Percentiles rank a stretch among this genome's conserved stretches.
These are phyloP conservation scores for Penicillium desertorum DNA, from an alignment of 495 filamentous ascomycete genomes.

Conservation along the genomic window DNA sequence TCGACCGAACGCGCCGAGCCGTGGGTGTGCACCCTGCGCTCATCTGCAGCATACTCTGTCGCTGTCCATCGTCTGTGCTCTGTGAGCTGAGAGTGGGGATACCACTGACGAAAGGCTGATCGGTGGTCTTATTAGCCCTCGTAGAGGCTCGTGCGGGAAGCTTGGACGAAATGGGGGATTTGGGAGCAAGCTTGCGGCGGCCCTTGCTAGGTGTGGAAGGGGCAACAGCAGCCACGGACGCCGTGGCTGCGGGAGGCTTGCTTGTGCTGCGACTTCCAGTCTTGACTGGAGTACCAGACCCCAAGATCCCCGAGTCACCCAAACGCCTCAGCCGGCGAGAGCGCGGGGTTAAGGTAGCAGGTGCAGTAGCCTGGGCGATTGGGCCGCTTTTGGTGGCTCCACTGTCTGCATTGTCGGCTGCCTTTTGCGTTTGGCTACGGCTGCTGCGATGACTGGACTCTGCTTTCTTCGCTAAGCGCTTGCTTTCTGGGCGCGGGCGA, in stretches of 20 bases:
- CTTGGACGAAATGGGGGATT: slow-evolving; percentile 33
- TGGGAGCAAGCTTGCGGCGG: slow-evolving; percentile 44
- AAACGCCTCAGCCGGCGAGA: slow-evolving; percentile 41
- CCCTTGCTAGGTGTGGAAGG: slow-evolving; percentile 34
- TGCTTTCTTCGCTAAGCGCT: slow-evolving; percentile 27
- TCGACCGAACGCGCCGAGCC: slow-evolving; percentile 40
- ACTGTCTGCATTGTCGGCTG: slow-evolving; percentile 12
- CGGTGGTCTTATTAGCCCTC: slow-evolving; percentile 5
- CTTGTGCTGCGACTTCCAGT: slow-evolving; percentile 24
- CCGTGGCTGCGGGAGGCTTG: slow-evolving; percentile 22
- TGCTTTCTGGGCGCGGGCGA: slow-evolving; percentile 15
- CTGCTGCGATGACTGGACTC: slow-evolving; percentile 29
- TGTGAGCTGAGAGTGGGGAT: slow-evolving; percentile 26
- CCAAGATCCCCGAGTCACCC: slow-evolving; percentile 27
- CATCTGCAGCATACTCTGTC: slow-evolving; percentile 35
- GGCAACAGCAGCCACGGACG: slow-evolving; percentile 8
- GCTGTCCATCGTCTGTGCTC: slow-evolving; percentile 27
- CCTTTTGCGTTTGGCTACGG: slow-evolving; percentile 27
- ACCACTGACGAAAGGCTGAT: slow-evolving; percentile 25
- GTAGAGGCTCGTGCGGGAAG: slow-evolving; percentile 22
- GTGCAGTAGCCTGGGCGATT: slow-evolving; percentile 26
- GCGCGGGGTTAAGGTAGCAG: slow-evolving; percentile 34
- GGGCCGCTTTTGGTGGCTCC: slow-evolving; percentile 15
- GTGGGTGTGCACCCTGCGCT: slow-evolving; percentile 46
- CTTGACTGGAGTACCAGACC: slow-evolving; percentile 28